Evolutionary conservation across 441 rosid species (phyloP).

Genomic region (Pelargonium australe): DNA sequence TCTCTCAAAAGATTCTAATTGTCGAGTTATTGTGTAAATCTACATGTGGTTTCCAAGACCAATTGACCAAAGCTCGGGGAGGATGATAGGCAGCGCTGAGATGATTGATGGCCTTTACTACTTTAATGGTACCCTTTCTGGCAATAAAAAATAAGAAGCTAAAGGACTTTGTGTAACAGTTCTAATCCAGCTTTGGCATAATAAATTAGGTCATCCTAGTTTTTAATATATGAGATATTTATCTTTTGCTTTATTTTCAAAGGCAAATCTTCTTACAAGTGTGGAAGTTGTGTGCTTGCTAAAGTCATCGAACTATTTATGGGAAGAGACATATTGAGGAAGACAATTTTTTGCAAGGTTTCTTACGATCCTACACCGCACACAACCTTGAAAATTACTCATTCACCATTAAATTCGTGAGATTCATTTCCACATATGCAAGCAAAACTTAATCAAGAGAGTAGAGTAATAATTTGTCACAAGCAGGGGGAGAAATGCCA

Average conservation of each 20-base stretch:
- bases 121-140: no score
- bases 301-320: neutral
- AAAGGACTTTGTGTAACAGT: no score
- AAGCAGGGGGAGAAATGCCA: neutral
- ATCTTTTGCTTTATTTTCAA: neutral
- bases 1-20: neutral
- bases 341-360: neutral
- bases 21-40: neutral
- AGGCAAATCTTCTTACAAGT: neutral
- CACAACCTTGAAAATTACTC: neutral
- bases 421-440: neutral
- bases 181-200: no score
- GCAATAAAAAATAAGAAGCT: no score
- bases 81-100: no score
- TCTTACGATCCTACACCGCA: neutral
- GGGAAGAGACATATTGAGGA: neutral
- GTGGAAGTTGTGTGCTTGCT: neutral
- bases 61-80: no score
- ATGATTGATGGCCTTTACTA: no score
- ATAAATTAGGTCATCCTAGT: neutral
- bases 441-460: neutral
- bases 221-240: neutral
- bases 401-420: neutral
- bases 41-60: no score
- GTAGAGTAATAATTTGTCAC: neutral